Evolutionary conservation across 2,329 filamentous ascomycete species (phyloP).

Genomic region (Talaromyces piceae): DNA sequence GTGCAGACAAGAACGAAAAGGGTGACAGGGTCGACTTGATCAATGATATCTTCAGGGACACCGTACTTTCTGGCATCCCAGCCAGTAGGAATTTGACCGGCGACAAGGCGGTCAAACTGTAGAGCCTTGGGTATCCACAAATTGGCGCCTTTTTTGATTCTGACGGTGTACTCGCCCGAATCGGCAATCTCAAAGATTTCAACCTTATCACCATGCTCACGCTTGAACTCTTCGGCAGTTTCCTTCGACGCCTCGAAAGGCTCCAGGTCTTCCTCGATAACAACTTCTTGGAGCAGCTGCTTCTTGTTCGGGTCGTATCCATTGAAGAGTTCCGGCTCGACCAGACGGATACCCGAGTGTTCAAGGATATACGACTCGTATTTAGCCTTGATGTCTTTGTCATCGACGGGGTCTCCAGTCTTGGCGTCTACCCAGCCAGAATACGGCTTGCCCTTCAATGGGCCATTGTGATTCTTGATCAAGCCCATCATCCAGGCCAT

Average conservation of each 20-base stretch:
- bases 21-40: constrained; percentile 93
- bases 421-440: constrained; percentile 95
- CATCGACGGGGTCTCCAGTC: constrained; percentile 88
- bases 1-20: constrained; percentile 92
- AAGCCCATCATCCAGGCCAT: constrained; percentile 99
- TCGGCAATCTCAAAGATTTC: constrained; percentile 94
- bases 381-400: constrained; percentile 95
- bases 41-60: constrained; percentile 94
- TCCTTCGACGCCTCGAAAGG: constrained; percentile 97
- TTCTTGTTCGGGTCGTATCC: constrained; percentile 99
- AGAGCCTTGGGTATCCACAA: constrained; percentile 96
- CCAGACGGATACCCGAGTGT: constrained; percentile 93
- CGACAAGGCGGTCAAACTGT: constrained; percentile 92
- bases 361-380: constrained; percentile 97
- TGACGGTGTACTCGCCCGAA: constrained; percentile 88
- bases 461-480: constrained; percentile 97
- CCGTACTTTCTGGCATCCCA: constrained; percentile 97
- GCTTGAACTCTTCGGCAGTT: constrained; percentile 93
- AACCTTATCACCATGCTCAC: constrained; percentile 94
- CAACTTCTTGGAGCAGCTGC: constrained; percentile 93
- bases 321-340: constrained; percentile 93
- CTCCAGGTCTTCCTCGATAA: constrained; percentile 93
- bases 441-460: constrained; percentile 92
- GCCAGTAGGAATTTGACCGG: constrained; percentile 91
- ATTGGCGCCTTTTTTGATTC: constrained; percentile 89